Evolutionary conservation across 306 rosid genomes (phyloP).

Genomic region (Dryas drummondii): DNA sequence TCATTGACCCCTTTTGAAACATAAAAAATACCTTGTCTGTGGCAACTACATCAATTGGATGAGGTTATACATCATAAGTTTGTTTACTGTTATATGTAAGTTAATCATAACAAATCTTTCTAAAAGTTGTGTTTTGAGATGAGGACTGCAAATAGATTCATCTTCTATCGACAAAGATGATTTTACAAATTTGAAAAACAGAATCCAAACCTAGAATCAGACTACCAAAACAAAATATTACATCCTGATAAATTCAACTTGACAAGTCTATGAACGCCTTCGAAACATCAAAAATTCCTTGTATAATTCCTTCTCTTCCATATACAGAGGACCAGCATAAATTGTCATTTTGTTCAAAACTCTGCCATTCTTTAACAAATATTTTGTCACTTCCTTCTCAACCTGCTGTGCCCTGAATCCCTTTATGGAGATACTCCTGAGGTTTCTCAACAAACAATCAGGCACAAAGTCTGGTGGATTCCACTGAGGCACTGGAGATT

Average conservation of each 20-base stretch:
- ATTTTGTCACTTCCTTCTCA: neutral
- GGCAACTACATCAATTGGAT: no score
- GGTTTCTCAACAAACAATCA: neutral
- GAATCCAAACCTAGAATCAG: no score
- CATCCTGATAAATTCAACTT: no score
- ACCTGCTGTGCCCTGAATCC: neutral
- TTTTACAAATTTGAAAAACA: no score
- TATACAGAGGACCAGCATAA: neutral
- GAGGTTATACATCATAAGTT: no score
- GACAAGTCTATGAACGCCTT: no score
- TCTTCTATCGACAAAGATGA: no score
- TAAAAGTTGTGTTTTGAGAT: no score
- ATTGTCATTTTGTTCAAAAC: neutral
- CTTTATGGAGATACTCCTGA: neutral
- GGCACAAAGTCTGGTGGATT: neutral
- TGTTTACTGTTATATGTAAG: no score
- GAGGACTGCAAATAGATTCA: no score
- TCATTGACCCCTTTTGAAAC: neutral
- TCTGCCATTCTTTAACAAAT: neutral
- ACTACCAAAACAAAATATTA: no score
- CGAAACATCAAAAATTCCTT: neutral
- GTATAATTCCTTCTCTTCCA: neutral
- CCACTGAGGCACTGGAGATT: neutral
- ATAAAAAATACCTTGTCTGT: neutral
- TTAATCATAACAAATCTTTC: no score